Evolutionary conservation across 2,329 filamentous ascomycete species (phyloP).

Genomic region (Thielaviopsis punctulata): DNA sequence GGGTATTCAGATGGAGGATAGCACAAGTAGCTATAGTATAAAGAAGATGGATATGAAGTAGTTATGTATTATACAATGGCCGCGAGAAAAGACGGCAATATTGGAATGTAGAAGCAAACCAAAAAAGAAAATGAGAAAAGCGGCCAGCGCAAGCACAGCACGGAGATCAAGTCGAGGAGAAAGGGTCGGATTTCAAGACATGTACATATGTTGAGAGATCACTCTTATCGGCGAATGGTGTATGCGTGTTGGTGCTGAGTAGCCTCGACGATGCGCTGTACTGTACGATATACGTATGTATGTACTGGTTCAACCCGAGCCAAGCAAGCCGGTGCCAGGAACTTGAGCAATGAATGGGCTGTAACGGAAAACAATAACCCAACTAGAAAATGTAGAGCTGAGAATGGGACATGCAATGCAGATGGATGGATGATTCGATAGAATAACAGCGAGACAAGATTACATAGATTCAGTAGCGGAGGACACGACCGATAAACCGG

Average conservation of each 20-base stretch:
- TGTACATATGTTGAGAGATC: no score
- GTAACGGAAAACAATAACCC: no score
- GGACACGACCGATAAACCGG: neutral
- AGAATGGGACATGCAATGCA: no score
- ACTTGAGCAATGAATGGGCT: neutral
- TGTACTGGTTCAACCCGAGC: neutral
- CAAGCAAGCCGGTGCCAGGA: neutral
- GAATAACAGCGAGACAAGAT: neutral
- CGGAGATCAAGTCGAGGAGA: neutral
- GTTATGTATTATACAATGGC: neutral
- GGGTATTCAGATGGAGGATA: neutral
- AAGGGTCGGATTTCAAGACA: neutral
- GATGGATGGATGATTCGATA: neutral
- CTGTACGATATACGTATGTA: neutral
- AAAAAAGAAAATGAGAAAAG: neutral
- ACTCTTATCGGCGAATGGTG: no score
- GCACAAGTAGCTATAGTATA: neutral
- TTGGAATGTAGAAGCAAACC: neutral
- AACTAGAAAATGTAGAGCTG: neutral
- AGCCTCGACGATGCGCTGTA: neutral
- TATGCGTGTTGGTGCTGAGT: no score
- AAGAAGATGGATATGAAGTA: neutral
- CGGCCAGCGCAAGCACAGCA: neutral
- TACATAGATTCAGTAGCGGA: no score
- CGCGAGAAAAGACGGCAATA: neutral